A percentile compares a stretch with the other conserved stretches of the same genome.
Conservation (phyloP, 352 stramenopile genomes). For the Phytophthora capsici region DNA sequence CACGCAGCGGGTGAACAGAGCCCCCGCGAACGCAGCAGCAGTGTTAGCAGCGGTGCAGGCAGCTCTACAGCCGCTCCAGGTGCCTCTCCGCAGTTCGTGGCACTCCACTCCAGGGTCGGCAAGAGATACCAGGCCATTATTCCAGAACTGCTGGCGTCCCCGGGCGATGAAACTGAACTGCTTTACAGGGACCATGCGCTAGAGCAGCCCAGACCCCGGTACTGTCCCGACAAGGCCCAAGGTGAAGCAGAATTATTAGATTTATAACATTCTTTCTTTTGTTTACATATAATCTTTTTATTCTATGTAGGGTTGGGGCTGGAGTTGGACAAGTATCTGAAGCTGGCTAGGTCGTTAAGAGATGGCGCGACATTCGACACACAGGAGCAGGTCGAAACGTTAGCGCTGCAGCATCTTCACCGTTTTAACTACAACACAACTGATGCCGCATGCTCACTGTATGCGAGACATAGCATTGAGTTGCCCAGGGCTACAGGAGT, state of each 20-base stretch:
- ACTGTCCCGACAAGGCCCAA: conserved; percentile 56
- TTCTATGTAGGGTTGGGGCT: conserved; percentile 48
- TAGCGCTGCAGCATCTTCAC: conserved; percentile 82
- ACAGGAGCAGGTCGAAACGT: conserved; percentile 70
- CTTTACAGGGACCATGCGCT: conserved; percentile 38
- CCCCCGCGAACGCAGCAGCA: conserved; percentile 39
- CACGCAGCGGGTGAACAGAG: conserved; percentile 14
- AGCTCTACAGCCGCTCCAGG: conserved; percentile 1
- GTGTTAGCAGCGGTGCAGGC: conserved; percentile 24
- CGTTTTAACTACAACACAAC: conserved; percentile 83
- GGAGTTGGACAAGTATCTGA: conserved; percentile 84
- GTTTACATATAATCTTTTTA: neutral
- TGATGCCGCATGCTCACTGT: conserved; percentile 81
- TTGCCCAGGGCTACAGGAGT: conserved; percentile 39
- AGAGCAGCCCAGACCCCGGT: conserved; percentile 44
- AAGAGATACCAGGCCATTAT: conserved; percentile 84
- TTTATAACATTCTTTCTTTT: conserved; percentile 3
- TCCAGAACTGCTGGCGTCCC: conserved; percentile 49
- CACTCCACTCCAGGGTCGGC: conserved; percentile 80
- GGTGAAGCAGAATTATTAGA: conserved; percentile 31
- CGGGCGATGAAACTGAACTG: conserved; percentile 25
- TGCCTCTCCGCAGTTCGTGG: conserved; percentile 54
- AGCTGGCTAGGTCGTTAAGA: conserved; percentile 73
- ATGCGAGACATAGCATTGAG: conserved; percentile 84
- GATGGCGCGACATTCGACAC: conserved; percentile 84